Conservation (phyloP, 495 filamentous ascomycete genomes). For the Friedmanniomyces simplex region DNA sequence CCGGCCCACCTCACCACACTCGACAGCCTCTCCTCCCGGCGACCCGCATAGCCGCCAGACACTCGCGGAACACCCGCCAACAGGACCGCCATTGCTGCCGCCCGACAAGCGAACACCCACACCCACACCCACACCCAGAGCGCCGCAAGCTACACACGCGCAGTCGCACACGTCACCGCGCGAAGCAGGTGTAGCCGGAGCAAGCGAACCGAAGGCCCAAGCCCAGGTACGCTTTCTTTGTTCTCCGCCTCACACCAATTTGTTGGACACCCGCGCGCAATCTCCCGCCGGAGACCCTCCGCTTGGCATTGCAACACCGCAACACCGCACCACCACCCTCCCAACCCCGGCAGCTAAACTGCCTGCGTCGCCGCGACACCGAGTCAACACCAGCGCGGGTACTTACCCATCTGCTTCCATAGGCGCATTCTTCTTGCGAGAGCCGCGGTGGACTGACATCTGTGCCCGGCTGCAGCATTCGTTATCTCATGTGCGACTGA, state of each 20-base stretch:
- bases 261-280: constrained; percentile 5
- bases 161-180: background rate
- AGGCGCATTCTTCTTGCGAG: too few species aligned
- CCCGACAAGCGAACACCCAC: background rate
- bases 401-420: too few species aligned
- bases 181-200: constrained; percentile 2
- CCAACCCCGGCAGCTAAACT: too few species aligned
- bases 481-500: constrained; percentile 9
- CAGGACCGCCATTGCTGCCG: background rate
- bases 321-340: background rate
- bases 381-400: too few species aligned
- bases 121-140: background rate
- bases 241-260: constrained; percentile 10
- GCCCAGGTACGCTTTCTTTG: constrained; percentile 19
- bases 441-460: background rate
- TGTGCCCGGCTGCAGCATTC: background rate
- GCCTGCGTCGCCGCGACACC: too few species aligned
- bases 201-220: background rate
- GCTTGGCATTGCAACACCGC: background rate
- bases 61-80: background rate
- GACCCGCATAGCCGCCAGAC: constrained; percentile 1
- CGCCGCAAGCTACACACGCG: background rate
- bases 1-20: background rate
- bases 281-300: background rate
- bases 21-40: background rate